Conservation (phyloP, 1,284 basidiomycete genomes). For the Schizophyllum amplum region DNA sequence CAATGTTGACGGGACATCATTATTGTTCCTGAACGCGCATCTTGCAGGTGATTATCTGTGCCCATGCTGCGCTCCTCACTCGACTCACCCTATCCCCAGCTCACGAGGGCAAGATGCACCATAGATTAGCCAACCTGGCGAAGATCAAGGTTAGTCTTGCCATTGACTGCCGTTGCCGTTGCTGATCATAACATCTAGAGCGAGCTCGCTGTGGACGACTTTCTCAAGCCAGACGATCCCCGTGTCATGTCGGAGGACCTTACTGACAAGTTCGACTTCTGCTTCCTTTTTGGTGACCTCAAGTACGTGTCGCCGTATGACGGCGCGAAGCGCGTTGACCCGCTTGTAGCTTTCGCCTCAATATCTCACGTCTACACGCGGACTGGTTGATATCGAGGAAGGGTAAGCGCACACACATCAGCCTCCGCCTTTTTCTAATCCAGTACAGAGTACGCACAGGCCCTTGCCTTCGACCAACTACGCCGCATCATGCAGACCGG, state of each 20-base stretch:
- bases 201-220: slow-evolving; percentile 59
- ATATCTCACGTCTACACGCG: slow-evolving; percentile 66
- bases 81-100: slow-evolving; percentile 34
- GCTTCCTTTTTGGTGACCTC: slow-evolving; percentile 77
- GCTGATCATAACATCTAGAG: slow-evolving; percentile 28
- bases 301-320: slow-evolving; percentile 25
- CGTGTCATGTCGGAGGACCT: slow-evolving; percentile 64
- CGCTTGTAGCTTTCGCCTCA: slow-evolving; percentile 44
- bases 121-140: slow-evolving; percentile 60
- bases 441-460: slow-evolving; percentile 55
- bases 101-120: slow-evolving; percentile 63
- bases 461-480: slow-evolving; percentile 76
- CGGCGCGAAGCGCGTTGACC: not conserved
- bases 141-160: slow-evolving; percentile 59
- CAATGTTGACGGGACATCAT: slow-evolving; percentile 62
- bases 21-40: slow-evolving; percentile 84
- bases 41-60: slow-evolving; percentile 57
- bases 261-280: slow-evolving; percentile 77
- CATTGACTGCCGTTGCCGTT: slow-evolving; percentile 1
- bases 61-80: not conserved
- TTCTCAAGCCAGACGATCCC: slow-evolving; percentile 54
- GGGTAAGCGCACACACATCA: slow-evolving; percentile 25
- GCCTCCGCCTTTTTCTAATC: slow-evolving; percentile 3
- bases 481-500: slow-evolving; percentile 58
- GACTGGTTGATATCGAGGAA: slow-evolving; percentile 60